Base-by-base conservation (phyloP, 805 yeast species). In the Lipomyces yamanashiensis region DNA sequence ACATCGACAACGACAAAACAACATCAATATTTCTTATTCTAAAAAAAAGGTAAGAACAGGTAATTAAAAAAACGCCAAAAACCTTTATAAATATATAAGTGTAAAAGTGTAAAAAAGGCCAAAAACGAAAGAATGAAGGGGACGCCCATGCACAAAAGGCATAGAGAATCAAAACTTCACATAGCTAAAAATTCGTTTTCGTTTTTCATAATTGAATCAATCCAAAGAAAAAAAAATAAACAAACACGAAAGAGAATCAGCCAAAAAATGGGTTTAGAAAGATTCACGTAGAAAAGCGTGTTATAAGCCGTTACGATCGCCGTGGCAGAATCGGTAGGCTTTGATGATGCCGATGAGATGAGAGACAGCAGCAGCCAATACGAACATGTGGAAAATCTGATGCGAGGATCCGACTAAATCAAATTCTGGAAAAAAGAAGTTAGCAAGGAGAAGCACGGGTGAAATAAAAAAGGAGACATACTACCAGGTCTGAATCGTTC, bases 331-430 rank as follows among this genome's bases (percentile, higher is more conserved):
- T 21, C 77, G 77, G 71, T 88, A 88, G 34, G 90, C 80, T 8
- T 79, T 79, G 2, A 84, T 72, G 41, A 91, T 77, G 0, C 87
- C 96, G 59, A 71, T 78, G 75, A 88, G 84, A 76, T 92, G 97
- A 62, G 87, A 87, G 60, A 77, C 78, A 0, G 96, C 79, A 81
- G 70, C 70, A 5, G 67, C 67, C 17, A 67, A 19, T 10, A 67
- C 70, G 37, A 37, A 74, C 10, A 86, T 74, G 72, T 88, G 95
- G 72, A 88, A 88, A n/a, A 88, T 81, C 70, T 88, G 93, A 72
- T 88, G 95, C 6, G 90, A 86, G 65, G 87, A 85, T 0, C 92
- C 92, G 74, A 83, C 80, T 6, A 84, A 70, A 69, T 88, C 92
- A 71, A 81, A 87, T 21, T 45, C 74, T 64, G 19, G 96, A 12